Evolutionary conservation across 192 early-diverging fungal species (phyloP), one percentile per base, ranked within the genome.

Genomic region (Rhizoclosmatium sp.): DNA sequence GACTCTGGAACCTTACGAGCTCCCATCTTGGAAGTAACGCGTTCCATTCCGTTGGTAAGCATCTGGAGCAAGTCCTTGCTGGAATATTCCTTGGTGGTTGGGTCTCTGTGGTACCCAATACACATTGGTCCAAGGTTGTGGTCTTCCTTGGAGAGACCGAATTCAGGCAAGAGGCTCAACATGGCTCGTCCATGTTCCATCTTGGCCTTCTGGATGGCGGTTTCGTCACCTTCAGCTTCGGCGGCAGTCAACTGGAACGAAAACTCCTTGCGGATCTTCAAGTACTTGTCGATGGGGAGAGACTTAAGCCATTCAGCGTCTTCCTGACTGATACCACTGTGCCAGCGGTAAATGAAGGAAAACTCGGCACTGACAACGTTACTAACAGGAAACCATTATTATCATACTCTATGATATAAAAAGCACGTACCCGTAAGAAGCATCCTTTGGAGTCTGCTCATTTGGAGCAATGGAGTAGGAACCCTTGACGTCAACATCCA

Each of bases 311-410:
- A 87, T 2, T 75, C 39, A 0, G 59, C 60, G 39, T 87, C 85
- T 21, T 82, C 44, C 71, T 83, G 61, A 31, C 86, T 79, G 59
- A 87, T 77, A 14, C 83, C 86, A n/a, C 69, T 69, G 54, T 87
- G 86, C 86, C 86, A 87, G 47, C 85, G 80, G 46, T 87, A 87
- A 21, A 87, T 69, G 3, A 75, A 74, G 48, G 76, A 79, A 67
- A 87, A 87, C 51, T 87, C 86, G 21, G 87, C 74, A 7, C 80
- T 82, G 1, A 87, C 83, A 39, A 76, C 75, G 41, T 87, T 87
- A 31, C 31, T 31, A 31, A 31, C 31, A 31, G 31, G 31, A 31
- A 31, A 31, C 31, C 31, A 31, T 31, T 31, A 31, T 0, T 31
- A 31, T 31, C 31, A 31, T 31, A 31, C 31, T 31, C 31, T 31